Evolutionary conservation across 176 grass and related monocot species (phyloP).

Genomic region (Pontederia crassipes): DNA sequence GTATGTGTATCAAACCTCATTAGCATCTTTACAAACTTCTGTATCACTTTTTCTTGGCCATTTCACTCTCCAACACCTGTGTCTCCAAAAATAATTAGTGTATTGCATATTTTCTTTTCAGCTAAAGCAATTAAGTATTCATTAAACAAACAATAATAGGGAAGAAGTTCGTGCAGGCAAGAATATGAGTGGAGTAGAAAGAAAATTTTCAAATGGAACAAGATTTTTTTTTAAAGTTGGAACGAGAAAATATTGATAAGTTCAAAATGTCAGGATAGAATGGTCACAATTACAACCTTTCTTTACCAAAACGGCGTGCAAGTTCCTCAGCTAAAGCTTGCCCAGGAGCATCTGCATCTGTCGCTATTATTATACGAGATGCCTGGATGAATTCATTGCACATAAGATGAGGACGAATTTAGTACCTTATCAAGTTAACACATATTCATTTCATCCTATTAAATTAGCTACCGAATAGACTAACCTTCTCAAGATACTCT

Average conservation of each 20-base stretch:
- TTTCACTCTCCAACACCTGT: slow-evolving; percentile 84
- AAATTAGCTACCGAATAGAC: slow-evolving; percentile 3
- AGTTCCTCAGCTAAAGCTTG: slow-evolving; percentile 89
- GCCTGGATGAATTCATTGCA: slow-evolving; percentile 29
- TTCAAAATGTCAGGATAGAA: too few species aligned
- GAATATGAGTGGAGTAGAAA: neutral
- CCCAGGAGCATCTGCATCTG: slow-evolving; percentile 73
- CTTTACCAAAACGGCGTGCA: slow-evolving; percentile 94
- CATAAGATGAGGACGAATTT: slow-evolving; percentile 10
- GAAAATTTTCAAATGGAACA: neutral
- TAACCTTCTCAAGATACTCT: slow-evolving; percentile 76
- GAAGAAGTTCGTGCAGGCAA: slow-evolving; percentile 23
- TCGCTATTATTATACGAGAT: slow-evolving; percentile 94
- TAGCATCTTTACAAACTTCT: slow-evolving; percentile 88
- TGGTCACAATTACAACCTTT: slow-evolving; percentile 34
- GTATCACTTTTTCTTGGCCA: slow-evolving; percentile 72
- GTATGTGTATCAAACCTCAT: slow-evolving; percentile 54
- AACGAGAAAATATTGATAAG: neutral
- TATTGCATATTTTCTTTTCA: neutral
- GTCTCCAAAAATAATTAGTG: slow-evolving; percentile 23
- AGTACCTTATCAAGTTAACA: neutral
- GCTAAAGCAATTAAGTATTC: neutral
- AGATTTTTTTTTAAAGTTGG: neutral
- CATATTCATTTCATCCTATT: neutral
- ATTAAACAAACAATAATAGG: neutral